Conservation (phyloP, 1,139 yeast species). For the Nakaseomyces kungkrabaensis region DNA sequence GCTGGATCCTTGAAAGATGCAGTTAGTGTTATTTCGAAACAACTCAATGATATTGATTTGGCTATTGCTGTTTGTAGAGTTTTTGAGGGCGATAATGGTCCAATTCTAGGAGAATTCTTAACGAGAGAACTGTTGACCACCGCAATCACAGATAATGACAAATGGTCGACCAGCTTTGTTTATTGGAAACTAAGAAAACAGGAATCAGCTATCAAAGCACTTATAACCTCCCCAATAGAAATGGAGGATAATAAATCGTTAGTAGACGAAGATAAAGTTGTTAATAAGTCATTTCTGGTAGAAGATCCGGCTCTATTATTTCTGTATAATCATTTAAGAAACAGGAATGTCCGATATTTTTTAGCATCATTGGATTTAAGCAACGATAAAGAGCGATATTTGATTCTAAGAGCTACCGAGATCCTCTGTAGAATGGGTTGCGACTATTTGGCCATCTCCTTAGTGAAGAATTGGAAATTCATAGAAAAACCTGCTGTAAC, state of each 20-base stretch:
- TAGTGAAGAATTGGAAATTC: slow-evolving; percentile 65
- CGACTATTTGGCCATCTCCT: slow-evolving; percentile 58
- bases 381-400: slow-evolving; percentile 45
- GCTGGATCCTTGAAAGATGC: slow-evolving; percentile 72
- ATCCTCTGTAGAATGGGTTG: slow-evolving; percentile 88
- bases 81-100: slow-evolving; percentile 49
- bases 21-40: slow-evolving; percentile 58
- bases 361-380: slow-evolving; percentile 42
- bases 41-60: slow-evolving; percentile 55
- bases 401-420: slow-evolving; percentile 51
- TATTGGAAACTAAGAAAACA: slow-evolving; percentile 56
- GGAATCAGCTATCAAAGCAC: slow-evolving; percentile 51
- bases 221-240: slow-evolving; percentile 47
- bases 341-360: slow-evolving; percentile 38
- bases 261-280: slow-evolving; percentile 17
- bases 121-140: slow-evolving; percentile 45
- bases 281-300: slow-evolving; percentile 42
- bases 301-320: slow-evolving; percentile 76
- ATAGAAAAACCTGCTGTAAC: slow-evolving; percentile 22
- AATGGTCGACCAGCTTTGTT: slow-evolving; percentile 80
- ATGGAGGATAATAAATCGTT: slow-evolving; percentile 22
- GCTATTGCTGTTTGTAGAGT: slow-evolving; percentile 77
- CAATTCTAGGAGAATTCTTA: slow-evolving; percentile 42
- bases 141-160: slow-evolving; percentile 54
- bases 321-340: slow-evolving; percentile 53